These are phyloP conservation scores for Candida pseudofarinosa DNA, from an alignment of 805 yeast species.

Conservation along the genomic window DNA sequence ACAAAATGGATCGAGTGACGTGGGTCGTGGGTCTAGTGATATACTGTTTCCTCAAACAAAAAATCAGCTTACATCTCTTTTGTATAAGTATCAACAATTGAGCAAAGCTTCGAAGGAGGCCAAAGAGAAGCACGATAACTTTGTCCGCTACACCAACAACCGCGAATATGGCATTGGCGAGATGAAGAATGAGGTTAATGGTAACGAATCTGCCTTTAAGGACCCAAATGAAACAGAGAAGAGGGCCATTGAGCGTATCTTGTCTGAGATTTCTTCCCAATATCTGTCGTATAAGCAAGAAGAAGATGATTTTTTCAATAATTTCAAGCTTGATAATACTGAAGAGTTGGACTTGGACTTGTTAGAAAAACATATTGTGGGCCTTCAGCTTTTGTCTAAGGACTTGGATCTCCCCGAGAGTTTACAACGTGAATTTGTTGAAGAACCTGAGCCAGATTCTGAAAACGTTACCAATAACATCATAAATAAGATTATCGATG, in stretches of 20 bases:
- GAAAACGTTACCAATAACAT: constrained; percentile 1
- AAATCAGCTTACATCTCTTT: constrained; percentile 21
- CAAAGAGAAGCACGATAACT: constrained; percentile 15
- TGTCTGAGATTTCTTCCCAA: constrained; percentile 22
- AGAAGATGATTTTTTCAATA: constrained; percentile 17
- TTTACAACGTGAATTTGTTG: constrained; percentile 37
- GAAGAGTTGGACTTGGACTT: constrained; percentile 38
- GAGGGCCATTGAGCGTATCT: constrained; percentile 24
- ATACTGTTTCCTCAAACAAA: constrained; percentile 19
- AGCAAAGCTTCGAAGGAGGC: constrained; percentile 14
- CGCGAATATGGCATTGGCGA: constrained; percentile 3
- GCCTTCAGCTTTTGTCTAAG: constrained; percentile 59
- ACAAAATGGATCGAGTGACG: not conserved
- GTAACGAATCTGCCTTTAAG: constrained; percentile 7
- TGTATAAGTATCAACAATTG: constrained; percentile 24
- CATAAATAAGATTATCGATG: constrained; percentile 6
- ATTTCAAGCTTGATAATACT: constrained; percentile 11
- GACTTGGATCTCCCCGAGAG: constrained; percentile 61
- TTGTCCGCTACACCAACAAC: constrained; percentile 1
- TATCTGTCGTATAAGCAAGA: constrained; percentile 21
- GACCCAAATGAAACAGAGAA: constrained; percentile 24
- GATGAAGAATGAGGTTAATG: constrained; percentile 1
- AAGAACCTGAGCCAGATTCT: constrained; percentile 3
- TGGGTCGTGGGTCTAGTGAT: not conserved
- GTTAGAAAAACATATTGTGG: constrained; percentile 56